These are phyloP conservation scores for Cunninghamia lanceolata DNA, from an alignment of 75 land plant species.

Conservation along the genomic window DNA sequence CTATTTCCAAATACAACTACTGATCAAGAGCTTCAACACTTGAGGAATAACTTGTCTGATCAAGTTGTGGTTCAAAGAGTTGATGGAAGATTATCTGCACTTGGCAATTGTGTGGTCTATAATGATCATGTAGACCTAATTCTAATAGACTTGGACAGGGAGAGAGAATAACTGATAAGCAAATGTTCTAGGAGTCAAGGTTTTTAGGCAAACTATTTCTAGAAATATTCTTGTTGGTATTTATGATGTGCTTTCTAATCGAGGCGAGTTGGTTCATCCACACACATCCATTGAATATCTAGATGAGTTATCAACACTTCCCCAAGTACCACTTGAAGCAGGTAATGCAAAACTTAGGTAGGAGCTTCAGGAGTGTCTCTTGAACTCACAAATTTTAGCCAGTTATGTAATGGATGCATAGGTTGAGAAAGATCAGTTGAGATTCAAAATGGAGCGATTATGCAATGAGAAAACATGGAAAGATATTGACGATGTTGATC, in stretches of 20 bases:
- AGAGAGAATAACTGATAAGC: too few species aligned
- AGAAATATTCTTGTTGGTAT: background rate
- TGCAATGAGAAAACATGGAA: constrained; percentile 69
- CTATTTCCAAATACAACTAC: background rate
- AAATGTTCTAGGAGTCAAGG: too few species aligned
- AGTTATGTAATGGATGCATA: too few species aligned
- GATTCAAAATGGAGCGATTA: constrained; percentile 70
- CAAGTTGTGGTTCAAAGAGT: background rate
- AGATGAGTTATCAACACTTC: background rate
- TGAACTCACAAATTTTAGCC: too few species aligned
- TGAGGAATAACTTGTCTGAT: background rate
- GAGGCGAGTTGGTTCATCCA: background rate
- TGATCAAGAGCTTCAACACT: background rate
- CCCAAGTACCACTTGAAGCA: background rate
- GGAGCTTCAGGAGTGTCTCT: too few species aligned
- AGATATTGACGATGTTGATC: constrained; percentile 54
- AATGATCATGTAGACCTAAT: too few species aligned
- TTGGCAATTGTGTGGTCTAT: too few species aligned
- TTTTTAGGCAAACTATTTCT: too few species aligned
- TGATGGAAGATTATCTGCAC: too few species aligned
- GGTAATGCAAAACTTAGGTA: too few species aligned
- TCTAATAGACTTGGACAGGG: too few species aligned
- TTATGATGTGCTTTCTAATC: too few species aligned
- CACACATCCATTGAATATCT: background rate
- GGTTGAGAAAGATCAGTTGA: constrained; percentile 82